These are phyloP conservation scores for Fusarium liriodendri DNA, from an alignment of 2,329 filamentous ascomycete species.

Conservation along the genomic window DNA sequence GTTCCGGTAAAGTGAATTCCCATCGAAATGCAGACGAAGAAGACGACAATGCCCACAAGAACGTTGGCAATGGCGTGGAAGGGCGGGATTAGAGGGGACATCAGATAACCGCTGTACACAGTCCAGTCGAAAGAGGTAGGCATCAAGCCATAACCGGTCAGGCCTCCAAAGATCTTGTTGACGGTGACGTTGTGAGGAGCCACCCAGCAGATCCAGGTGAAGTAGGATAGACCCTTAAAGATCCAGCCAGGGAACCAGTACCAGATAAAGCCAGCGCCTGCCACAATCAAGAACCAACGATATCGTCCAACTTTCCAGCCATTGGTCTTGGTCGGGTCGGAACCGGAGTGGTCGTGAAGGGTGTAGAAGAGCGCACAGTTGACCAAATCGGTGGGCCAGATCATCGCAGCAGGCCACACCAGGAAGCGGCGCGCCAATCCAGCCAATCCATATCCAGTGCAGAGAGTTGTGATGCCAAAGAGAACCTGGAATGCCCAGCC, in stretches of 20 bases:
- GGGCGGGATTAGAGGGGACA: constrained; percentile 63
- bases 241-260: constrained; percentile 74
- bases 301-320: constrained; percentile 75
- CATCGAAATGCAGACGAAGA: constrained; percentile 68
- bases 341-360: constrained; percentile 57
- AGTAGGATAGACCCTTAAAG: constrained; percentile 70
- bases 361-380: constrained; percentile 64
- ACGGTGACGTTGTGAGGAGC: constrained; percentile 69
- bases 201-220: constrained; percentile 72
- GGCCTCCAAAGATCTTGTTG: constrained; percentile 72
- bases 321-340: constrained; percentile 61
- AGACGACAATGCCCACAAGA: constrained; percentile 63
- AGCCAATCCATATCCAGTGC: constrained; percentile 68
- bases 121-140: constrained; percentile 70
- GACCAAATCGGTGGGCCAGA: constrained; percentile 67
- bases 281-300: constrained; percentile 70
- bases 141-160: constrained; percentile 68
- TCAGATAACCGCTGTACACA: constrained; percentile 60
- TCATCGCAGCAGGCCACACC: constrained; percentile 66
- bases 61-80: constrained; percentile 68
- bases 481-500: constrained; percentile 66
- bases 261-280: constrained; percentile 62
- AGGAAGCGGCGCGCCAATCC: constrained; percentile 65
- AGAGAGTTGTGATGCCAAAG: constrained; percentile 64
- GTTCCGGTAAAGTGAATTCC: constrained; percentile 68